Conservation (phyloP, 169 alveolate genomes). For the Cryptosporidium tyzzeri region DNA sequence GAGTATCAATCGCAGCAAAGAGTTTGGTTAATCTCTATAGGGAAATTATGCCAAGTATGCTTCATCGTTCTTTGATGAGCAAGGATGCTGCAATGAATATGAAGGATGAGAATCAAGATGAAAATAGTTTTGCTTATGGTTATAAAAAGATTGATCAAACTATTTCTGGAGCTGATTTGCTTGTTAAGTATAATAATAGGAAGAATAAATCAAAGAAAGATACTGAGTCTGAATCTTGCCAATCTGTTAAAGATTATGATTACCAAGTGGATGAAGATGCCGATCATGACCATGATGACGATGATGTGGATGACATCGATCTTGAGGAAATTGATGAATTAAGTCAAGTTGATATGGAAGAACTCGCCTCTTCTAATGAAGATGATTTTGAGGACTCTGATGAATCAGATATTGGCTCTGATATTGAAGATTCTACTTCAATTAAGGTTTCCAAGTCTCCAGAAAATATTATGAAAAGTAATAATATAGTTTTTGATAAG, state of each 20-base stretch:
- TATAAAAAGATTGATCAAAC: conserved; percentile 78
- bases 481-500: conserved; percentile 54
- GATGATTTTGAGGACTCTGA: conserved; percentile 1
- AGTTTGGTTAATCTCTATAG: conserved; percentile 87
- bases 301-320: not conserved
- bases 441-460: not conserved
- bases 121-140: conserved; percentile 81
- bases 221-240: conserved; percentile 69
- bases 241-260: conserved; percentile 63
- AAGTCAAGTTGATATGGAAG: conserved; percentile 13
- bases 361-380: not conserved
- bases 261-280: conserved; percentile 41
- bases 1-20: conserved; percentile 89
- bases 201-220: conserved; percentile 42
- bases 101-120: conserved; percentile 69
- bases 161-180: conserved; percentile 86
- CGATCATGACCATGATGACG: not conserved
- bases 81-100: conserved; percentile 78
- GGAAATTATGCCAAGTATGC: conserved; percentile 85
- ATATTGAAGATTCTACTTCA: not conserved
- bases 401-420: not conserved
- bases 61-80: conserved; percentile 85
- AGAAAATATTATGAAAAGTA: not conserved
- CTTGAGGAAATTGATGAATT: conserved; percentile 5
- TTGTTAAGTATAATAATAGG: conserved; percentile 77